These are phyloP conservation scores for Colletotrichum chlorophyti DNA, from an alignment of 2,329 filamentous ascomycete genomes.

Conservation along the genomic window DNA sequence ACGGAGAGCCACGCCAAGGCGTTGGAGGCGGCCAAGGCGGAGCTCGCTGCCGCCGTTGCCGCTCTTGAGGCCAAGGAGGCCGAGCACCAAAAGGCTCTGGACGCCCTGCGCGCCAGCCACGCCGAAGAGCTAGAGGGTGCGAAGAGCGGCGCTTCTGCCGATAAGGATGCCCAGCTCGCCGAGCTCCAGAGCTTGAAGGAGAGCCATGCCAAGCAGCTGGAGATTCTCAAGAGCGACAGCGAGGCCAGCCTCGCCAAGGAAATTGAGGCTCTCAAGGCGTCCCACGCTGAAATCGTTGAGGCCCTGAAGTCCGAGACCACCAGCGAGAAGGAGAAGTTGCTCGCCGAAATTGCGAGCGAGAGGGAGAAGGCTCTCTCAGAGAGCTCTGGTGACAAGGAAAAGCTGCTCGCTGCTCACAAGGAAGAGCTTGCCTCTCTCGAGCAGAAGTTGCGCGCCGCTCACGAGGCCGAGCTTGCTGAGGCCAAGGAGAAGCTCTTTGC, in stretches of 20 bases:
- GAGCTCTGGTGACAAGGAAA: constrained; percentile 45
- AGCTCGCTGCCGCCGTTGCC: constrained; percentile 51
- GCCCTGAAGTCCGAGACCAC: constrained; percentile 49
- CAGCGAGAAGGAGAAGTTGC: constrained; percentile 44
- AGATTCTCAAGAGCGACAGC: constrained; percentile 50
- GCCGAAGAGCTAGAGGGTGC: constrained; percentile 65
- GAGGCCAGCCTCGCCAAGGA: constrained; percentile 47
- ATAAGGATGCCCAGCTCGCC: constrained; percentile 53
- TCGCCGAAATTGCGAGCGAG: constrained; percentile 43
- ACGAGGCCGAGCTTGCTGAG: constrained; percentile 39
- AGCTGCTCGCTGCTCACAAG: constrained; percentile 39
- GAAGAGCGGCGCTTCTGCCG: constrained; percentile 58
- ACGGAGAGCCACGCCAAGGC: constrained; percentile 48
- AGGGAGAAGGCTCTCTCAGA: constrained; percentile 50
- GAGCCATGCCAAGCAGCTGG: constrained; percentile 58
- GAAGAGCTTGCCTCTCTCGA: constrained; percentile 38
- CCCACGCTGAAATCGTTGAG: constrained; percentile 51
- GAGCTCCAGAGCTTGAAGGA: constrained; percentile 62
- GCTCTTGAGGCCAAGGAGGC: constrained; percentile 58
- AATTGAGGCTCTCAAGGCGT: constrained; percentile 48
- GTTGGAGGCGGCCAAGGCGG: constrained; percentile 49
- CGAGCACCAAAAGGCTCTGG: constrained; percentile 60
- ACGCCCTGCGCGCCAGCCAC: constrained; percentile 62
- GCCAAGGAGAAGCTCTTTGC: constrained; percentile 47
- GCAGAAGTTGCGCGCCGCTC: constrained; percentile 38